Evolutionary conservation across 805 yeast genomes (phyloP).

Genomic region (Dipodascus geniculatus): DNA sequence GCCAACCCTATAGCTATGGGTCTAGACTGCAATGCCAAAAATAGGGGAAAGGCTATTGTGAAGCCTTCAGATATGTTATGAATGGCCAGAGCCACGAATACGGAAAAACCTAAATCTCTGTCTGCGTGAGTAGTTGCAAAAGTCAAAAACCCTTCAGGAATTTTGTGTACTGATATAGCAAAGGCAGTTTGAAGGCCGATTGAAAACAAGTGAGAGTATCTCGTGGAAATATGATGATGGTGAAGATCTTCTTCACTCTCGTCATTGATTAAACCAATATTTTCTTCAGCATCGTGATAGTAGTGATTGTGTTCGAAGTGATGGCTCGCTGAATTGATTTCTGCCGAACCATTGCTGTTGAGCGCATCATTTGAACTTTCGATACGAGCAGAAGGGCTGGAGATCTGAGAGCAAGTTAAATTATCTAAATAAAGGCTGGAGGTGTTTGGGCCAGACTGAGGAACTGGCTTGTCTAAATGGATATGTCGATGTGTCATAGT

Average conservation of each 20-base stretch:
- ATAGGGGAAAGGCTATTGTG: conserved; percentile 83
- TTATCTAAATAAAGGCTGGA: not conserved
- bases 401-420: not conserved
- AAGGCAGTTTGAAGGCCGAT: conserved; percentile 85
- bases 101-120: conserved; percentile 60
- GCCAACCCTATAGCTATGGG: conserved; percentile 52
- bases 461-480: not conserved
- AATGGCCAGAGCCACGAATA: conserved; percentile 72
- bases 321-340: not conserved
- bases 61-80: conserved; percentile 94
- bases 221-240: conserved; percentile 72
- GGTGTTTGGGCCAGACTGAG: not conserved
- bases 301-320: conserved; percentile 12
- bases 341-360: too few relatives aligned
- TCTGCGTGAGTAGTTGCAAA: conserved; percentile 64
- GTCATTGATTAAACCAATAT: conserved; percentile 6
- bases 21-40: conserved; percentile 57
- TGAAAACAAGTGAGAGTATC: conserved; percentile 63
- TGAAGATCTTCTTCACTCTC: conserved; percentile 33
- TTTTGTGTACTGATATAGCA: conserved; percentile 79
- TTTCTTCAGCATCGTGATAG: conserved; percentile 22
- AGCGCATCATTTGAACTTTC: not conserved
- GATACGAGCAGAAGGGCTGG: not conserved
- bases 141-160: conserved; percentile 91
- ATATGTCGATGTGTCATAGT: not conserved